Base-by-base conservation (phyloP, 139 green algal genomes). In the Haematococcus lacustris region DNA sequence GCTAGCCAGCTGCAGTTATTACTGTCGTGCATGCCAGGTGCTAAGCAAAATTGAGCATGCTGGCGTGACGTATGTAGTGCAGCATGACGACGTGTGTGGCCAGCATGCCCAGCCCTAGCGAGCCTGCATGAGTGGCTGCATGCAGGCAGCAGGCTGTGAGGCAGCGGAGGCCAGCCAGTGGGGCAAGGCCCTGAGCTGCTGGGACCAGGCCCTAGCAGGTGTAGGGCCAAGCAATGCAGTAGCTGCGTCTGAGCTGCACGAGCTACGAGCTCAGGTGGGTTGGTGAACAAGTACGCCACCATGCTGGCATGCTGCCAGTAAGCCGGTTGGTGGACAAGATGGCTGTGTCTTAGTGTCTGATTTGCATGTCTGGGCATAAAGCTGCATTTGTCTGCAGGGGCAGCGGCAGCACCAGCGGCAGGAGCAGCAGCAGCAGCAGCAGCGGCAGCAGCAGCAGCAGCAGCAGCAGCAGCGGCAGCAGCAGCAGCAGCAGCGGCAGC, bases 181-280 rank as follows among this genome's bases (percentile, higher is more conserved):
- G 3, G 6, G n/a, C 2, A 38, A 70, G 23, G 74, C 74, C 23
- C 59, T 71, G 28, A 17, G 33, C 1, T 25, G 62, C 33, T 66
- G 73, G n/a, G 60, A 59, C 7, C 57, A 53, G 41, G 73, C 73
- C 26, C 51, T 78, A 32, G 41, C 53, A 30, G 43, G 63, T 28
- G 61, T 71, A 37, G 1, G 64, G n/a, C 72, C 62, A 2, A 61
- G 66, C 53, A 64, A n/a, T 0, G 68, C 63, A 33, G 5, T 37
- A 69, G 30, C 63, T 3, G 17, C 63, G 7, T 39, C 53, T 3
- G 60, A 67, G 26, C 74, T 79, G 60, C 68, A 75, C 4, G 67
- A 79, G 74, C 35, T 75, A 28, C 67, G 73, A 1, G 59, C 74
- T 2, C 74, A 79, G 68, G 68, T 67, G 6, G 25, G 43, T 7